Evolutionary conservation across 768 basidiomycete species (phyloP).

Genomic region (Leccinum variicolor): DNA sequence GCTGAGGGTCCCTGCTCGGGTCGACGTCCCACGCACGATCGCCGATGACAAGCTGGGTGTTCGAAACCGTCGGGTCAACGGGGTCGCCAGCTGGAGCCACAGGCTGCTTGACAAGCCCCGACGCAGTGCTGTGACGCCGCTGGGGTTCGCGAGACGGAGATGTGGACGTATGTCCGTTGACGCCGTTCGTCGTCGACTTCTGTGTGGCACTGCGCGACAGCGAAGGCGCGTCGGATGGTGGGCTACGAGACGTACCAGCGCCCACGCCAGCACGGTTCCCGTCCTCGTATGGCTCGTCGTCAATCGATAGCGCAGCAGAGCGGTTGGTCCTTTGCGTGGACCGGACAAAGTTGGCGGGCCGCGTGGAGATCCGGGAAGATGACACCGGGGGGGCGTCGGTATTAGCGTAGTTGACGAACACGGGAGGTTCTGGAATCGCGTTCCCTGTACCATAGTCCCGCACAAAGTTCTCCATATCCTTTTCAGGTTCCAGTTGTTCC

Average conservation of each 20-base stretch:
- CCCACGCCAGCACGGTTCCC: constrained; percentile 62
- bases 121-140: constrained; percentile 25
- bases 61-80: constrained; percentile 61
- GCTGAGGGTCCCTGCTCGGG: constrained; percentile 62
- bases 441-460: constrained; percentile 85
- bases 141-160: constrained; percentile 24
- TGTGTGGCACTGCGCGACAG: constrained; percentile 32
- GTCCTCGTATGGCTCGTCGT: constrained; percentile 52
- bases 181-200: constrained; percentile 26
- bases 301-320: constrained; percentile 26
- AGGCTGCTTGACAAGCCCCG: constrained; percentile 18
- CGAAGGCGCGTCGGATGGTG: constrained; percentile 30
- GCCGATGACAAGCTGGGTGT: constrained; percentile 61
- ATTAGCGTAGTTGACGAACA: constrained; percentile 79
- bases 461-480: constrained; percentile 88
- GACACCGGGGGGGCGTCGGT: constrained; percentile 63
- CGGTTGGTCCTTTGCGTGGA: constrained; percentile 34
- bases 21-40: constrained; percentile 65
- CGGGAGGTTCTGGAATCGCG: constrained; percentile 82
- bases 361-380: constrained; percentile 52
- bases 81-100: constrained; percentile 45
- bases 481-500: constrained; percentile 84
- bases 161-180: constrained; percentile 29
- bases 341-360: constrained; percentile 52
- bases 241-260: constrained; percentile 38